Base-by-base conservation (phyloP, 495 filamentous ascomycete species). In the Neurospora sp. region DNA sequence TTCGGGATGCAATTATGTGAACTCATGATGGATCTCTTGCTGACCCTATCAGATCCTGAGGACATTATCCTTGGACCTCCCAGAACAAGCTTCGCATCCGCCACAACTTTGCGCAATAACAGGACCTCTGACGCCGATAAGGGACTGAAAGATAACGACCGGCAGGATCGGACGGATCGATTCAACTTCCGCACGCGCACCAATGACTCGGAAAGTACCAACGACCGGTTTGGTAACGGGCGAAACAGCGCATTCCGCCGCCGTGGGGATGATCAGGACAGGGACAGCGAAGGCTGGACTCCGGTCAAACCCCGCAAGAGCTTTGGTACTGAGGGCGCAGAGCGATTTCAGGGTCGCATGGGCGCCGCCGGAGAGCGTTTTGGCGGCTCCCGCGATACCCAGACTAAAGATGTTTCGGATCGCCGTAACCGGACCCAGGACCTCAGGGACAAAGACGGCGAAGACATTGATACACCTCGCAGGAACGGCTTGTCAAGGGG, bases 11-110 rank as follows among this genome's bases (percentile, higher is more conserved):
- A n/a, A 16, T 37, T 40, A 18, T 8, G 38, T 61, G 22, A 8
- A 38, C 37, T 68, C 10, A 22, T 31, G 31, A 39, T 69, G 39
- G 42, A 39, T 38, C 42, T 38, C 41, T 74, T 44, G 70, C 76
- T 78, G 72, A 78, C 71, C 53, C 46, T 71, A 40, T 31, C 70
- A 90, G 88, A 88, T 74, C 81, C 85, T 74, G 94, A 96, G 77
- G 93, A 97, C 72, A 94, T 97, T 71, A 86, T 97, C 74, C 91
- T 97, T 46, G 94, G 93, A 40, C 94, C 94, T 39, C 94, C 94
- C 2, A 94, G 94, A 75, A 93, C 89, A 37, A 89, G 89, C 39
- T 97, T 98, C 80, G 90, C 92, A 72, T 97, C 94, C 11, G 90
- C 93, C 18, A 93, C 92, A 65, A 82, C 86, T 39, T 71, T 77